Conservation (phyloP, 2,329 filamentous ascomycete species). For the Xylaria sp. region DNA sequence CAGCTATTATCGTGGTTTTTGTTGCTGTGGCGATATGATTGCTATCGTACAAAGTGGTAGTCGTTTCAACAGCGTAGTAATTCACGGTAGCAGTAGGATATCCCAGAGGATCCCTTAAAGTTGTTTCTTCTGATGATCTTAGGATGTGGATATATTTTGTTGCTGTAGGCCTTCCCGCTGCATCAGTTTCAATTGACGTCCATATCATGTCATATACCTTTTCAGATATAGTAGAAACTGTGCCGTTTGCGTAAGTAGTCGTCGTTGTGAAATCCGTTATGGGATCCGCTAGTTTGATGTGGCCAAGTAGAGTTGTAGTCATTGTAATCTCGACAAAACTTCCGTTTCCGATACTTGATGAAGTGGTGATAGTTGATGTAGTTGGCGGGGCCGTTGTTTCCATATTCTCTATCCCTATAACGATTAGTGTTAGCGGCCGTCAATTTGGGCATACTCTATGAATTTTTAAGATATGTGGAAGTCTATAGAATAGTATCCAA, state of each 20-base stretch:
- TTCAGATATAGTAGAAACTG: conserved; percentile 34
- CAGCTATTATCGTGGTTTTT: conserved; percentile 27
- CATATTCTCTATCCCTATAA: conserved; percentile 20
- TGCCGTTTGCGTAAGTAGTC: conserved; percentile 36
- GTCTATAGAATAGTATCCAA: conserved; percentile 1
- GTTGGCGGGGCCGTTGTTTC: conserved; percentile 18
- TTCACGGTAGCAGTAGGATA: conserved; percentile 39
- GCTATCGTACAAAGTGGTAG: conserved; percentile 34
- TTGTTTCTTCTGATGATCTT: conserved; percentile 32
- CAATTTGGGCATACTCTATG: neutral
- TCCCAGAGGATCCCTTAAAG: conserved; percentile 41
- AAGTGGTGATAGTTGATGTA: conserved; percentile 41
- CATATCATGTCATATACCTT: conserved; percentile 18
- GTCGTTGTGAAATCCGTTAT: conserved; percentile 27
- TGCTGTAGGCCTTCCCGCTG: conserved; percentile 37
- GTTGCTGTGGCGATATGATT: conserved; percentile 41
- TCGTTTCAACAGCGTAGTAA: conserved; percentile 36
- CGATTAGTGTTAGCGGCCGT: conserved; percentile 16
- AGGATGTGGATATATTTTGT: conserved; percentile 28
- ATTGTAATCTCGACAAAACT: conserved; percentile 37
- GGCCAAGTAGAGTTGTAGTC: conserved; percentile 27
- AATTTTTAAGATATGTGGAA: conserved; percentile 1
- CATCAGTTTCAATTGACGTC: conserved; percentile 28
- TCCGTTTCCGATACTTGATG: conserved; percentile 28
- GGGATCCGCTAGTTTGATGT: conserved; percentile 35